Percentiles rank a stretch among this genome's conserved stretches.
These are phyloP conservation scores for Tricladium varicosporioides DNA, from an alignment of 2,329 filamentous ascomycete genomes.

Conservation along the genomic window DNA sequence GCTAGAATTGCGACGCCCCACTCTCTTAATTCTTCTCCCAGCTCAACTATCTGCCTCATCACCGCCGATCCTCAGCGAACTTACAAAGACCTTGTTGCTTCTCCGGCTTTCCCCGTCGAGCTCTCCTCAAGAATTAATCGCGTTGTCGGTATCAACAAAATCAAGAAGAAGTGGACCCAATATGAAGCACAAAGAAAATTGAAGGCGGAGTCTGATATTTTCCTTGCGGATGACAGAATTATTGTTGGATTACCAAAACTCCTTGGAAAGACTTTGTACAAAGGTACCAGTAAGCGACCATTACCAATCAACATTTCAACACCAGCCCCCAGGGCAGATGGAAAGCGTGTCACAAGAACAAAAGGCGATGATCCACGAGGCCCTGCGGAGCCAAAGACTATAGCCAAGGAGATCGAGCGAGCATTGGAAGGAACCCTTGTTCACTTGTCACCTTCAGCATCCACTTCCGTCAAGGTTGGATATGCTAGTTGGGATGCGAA, in stretches of 20 bases:
- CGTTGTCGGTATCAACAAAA: conserved; percentile 79
- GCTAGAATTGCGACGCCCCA: conserved; percentile 78
- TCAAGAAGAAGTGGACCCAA: conserved; percentile 85
- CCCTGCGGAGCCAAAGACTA: conserved; percentile 44
- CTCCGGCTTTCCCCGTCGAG: conserved; percentile 66
- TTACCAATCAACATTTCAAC: conserved; percentile 74
- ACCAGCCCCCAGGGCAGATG: conserved; percentile 58
- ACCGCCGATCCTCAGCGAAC: conserved; percentile 76
- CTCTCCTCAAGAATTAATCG: conserved; percentile 67
- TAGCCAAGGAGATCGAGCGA: conserved; percentile 79
- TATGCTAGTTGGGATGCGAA: conserved; percentile 71
- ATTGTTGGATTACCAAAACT: conserved; percentile 68
- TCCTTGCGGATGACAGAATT: conserved; percentile 89
- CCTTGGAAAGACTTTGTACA: conserved; percentile 92
- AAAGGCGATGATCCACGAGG: conserved; percentile 52
- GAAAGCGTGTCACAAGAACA: conserved; percentile 55
- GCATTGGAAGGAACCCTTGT: conserved; percentile 77
- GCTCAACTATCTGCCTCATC: conserved; percentile 79
- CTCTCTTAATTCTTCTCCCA: conserved; percentile 65
- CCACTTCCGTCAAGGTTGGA: conserved; percentile 78
- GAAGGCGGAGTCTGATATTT: conserved; percentile 83
- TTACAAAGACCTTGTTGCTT: conserved; percentile 85
- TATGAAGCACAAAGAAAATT: conserved; percentile 87
- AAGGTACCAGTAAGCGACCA: conserved; percentile 77
- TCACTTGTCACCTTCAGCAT: conserved; percentile 73